phyloP scores from a whole-genome alignment of 805 yeast species.

The Crinitomyces ghanaensis region DNA sequence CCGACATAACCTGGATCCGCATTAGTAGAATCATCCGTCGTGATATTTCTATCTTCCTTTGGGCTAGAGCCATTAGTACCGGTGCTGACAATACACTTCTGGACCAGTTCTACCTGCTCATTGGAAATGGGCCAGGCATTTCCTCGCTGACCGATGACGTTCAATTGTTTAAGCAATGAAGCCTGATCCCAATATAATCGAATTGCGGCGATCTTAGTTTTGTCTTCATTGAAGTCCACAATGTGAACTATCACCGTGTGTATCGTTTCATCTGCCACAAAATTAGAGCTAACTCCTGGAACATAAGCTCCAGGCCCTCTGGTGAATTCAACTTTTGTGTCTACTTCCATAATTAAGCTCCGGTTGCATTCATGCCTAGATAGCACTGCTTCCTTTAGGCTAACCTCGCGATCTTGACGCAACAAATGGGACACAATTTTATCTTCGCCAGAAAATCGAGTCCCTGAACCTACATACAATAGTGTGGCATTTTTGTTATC shows the following conservation, averaged over 20 bases:
- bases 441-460: constrained; percentile 10
- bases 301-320: constrained; percentile 19
- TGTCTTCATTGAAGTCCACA: constrained; percentile 10
- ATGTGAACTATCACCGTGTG: constrained; percentile 12
- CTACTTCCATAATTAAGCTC: constrained; percentile 16
- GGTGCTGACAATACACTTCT: neutral
- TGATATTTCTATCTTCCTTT: neutral
- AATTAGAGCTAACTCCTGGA: constrained; percentile 18
- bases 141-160: constrained; percentile 22
- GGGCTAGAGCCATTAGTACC: neutral
- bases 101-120: constrained; percentile 11
- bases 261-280: constrained; percentile 18
- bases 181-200: constrained; percentile 21
- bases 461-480: constrained; percentile 16
- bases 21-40: neutral
- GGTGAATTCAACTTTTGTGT: constrained; percentile 16
- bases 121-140: constrained; percentile 20
- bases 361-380: constrained; percentile 9
- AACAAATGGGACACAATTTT: constrained; percentile 14
- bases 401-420: constrained; percentile 12
- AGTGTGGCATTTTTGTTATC: constrained; percentile 6
- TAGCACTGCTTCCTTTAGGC: constrained; percentile 12
- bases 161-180: constrained; percentile 19
- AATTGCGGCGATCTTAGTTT: constrained; percentile 12
- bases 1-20: neutral